phyloP scores from a whole-genome alignment of 805 yeast species.

The Metschnikowia lachancei region DNA sequence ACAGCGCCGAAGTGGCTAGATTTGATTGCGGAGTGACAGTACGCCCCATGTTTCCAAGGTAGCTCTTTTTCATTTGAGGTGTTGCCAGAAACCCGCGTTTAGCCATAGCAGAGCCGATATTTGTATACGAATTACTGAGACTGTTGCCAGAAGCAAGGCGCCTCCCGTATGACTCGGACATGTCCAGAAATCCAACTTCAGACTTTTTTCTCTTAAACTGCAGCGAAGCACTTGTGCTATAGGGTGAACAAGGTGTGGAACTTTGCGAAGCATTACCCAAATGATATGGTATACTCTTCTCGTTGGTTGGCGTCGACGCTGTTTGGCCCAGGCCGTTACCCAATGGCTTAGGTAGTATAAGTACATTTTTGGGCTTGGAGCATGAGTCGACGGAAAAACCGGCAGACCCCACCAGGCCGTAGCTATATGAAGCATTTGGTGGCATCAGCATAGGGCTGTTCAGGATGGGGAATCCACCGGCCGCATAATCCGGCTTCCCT shows the following conservation, averaged over 20 bases:
- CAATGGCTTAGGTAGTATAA: constrained; percentile 41
- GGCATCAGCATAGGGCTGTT: constrained; percentile 10
- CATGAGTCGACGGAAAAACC: constrained; percentile 13
- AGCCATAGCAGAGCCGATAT: constrained; percentile 4
- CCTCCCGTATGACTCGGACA: constrained; percentile 23
- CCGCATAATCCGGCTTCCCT: constrained; percentile 4
- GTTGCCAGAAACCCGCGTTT: constrained; percentile 21
- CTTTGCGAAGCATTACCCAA: background rate
- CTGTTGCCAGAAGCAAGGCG: constrained; percentile 20
- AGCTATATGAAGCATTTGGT: constrained; percentile 6
- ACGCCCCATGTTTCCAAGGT: constrained; percentile 8
- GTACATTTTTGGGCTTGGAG: constrained; percentile 35
- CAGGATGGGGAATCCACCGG: constrained; percentile 12
- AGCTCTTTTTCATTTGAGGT: constrained; percentile 11
- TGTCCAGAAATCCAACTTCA: constrained; percentile 29
- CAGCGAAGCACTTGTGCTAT: constrained; percentile 23
- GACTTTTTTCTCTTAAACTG: constrained; percentile 44
- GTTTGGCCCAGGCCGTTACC: constrained; percentile 4
- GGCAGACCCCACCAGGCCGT: constrained; percentile 10
- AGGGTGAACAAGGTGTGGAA: constrained; percentile 20
- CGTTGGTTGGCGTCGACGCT: constrained; percentile 1
- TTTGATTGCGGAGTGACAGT: background rate
- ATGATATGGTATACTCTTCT: background rate
- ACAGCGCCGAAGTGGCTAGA: background rate
- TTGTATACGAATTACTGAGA: constrained; percentile 14